Percentiles rank a stretch among this genome's conserved stretches.
phyloP scores from a whole-genome alignment of 164 flowering plant genomes.

The Vitis labrusca region DNA sequence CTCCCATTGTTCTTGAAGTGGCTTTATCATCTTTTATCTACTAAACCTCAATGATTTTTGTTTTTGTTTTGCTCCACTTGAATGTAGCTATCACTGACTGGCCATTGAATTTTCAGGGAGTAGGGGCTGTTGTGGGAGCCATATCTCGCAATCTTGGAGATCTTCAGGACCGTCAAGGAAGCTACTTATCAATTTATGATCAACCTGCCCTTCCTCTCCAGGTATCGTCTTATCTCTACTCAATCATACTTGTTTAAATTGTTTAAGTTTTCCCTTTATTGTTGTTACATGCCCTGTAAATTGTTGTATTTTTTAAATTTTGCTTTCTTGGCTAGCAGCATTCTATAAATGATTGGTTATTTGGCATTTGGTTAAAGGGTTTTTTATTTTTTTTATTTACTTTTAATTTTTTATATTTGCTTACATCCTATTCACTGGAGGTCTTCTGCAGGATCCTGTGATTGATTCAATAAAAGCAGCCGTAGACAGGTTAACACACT shows the following conservation, averaged over 20 bases:
- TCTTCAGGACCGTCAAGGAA: slow-evolving; percentile 78
- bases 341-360: neutral
- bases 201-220: slow-evolving; percentile 68
- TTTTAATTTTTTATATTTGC: neutral
- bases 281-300: neutral
- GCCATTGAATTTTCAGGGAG: slow-evolving; percentile 39
- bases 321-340: neutral
- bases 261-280: neutral
- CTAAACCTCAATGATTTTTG: too few relatives aligned
- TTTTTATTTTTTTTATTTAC: too few relatives aligned
- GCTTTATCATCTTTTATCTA: too few relatives aligned
- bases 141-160: slow-evolving; percentile 72
- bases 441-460: slow-evolving; percentile 58
- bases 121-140: slow-evolving; percentile 78
- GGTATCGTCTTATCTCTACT: slow-evolving; percentile 25
- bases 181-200: slow-evolving; percentile 71
- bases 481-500: slow-evolving; percentile 56
- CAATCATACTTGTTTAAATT: neutral
- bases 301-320: neutral
- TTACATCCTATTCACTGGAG: neutral
- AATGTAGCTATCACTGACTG: neutral
- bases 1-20: too few relatives aligned
- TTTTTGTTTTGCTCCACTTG: too few relatives aligned
- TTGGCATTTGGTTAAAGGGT: neutral
- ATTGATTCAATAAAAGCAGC: slow-evolving; percentile 64